phyloP scores from a whole-genome alignment of 768 basidiomycete species.

The Panus rudis region DNA sequence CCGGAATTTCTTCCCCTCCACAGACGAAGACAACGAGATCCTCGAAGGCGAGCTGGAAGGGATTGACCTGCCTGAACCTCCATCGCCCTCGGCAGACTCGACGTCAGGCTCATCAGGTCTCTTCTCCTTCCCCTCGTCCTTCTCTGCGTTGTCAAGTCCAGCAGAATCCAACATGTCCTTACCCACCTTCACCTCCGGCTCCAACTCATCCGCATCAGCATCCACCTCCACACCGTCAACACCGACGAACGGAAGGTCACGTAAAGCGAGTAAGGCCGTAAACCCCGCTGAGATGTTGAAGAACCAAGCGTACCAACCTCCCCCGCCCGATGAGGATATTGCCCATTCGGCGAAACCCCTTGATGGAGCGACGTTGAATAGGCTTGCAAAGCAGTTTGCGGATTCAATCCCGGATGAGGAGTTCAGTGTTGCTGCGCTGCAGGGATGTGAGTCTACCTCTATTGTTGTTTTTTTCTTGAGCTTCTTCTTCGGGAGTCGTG shows the following conservation, averaged over 20 bases:
- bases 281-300: slow-evolving; percentile 16
- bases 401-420: slow-evolving; percentile 78
- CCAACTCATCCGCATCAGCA: background rate
- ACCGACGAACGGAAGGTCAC: background rate
- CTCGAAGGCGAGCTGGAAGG: slow-evolving; percentile 39
- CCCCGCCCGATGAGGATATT: slow-evolving; percentile 56
- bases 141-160: slow-evolving; percentile 32
- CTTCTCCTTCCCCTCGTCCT: slow-evolving; percentile 43
- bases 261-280: slow-evolving; percentile 12
- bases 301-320: slow-evolving; percentile 46
- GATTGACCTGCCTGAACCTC: slow-evolving; percentile 34
- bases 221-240: slow-evolving; percentile 7
- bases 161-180: slow-evolving; percentile 25
- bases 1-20: slow-evolving; percentile 85
- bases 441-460: slow-evolving; percentile 65
- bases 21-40: slow-evolving; percentile 39
- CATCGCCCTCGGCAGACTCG: slow-evolving; percentile 31
- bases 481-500: slow-evolving; percentile 4
- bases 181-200: background rate
- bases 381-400: slow-evolving; percentile 73
- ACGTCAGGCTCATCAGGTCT: slow-evolving; percentile 31
- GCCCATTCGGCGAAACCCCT: slow-evolving; percentile 58
- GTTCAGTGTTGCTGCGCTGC: slow-evolving; percentile 84
- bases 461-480: slow-evolving; percentile 12
- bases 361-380: slow-evolving; percentile 52